These are phyloP conservation scores for Aspergillus spinulosporus DNA, from an alignment of 2,329 filamentous ascomycete species.

Conservation along the genomic window DNA sequence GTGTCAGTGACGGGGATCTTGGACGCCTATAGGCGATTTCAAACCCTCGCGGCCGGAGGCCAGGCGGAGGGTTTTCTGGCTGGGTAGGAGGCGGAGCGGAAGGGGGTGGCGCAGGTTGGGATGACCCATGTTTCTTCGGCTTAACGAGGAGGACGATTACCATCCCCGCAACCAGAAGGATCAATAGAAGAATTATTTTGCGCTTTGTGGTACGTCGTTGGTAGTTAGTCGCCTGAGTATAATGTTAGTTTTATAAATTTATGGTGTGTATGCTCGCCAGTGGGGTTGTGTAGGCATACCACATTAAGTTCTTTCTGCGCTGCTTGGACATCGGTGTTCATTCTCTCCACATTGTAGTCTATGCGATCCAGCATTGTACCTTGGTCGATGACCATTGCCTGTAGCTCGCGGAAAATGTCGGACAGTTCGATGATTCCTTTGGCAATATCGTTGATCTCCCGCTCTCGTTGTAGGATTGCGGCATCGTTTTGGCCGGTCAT, in stretches of 20 bases:
- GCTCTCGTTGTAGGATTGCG: slow-evolving; percentile 85
- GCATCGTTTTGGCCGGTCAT: slow-evolving; percentile 67
- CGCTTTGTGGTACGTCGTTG: slow-evolving; percentile 86
- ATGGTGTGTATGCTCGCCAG: not conserved
- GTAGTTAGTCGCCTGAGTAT: slow-evolving; percentile 70
- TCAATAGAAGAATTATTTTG: slow-evolving; percentile 85
- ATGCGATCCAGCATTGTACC: slow-evolving; percentile 90
- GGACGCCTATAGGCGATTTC: slow-evolving; percentile 26
- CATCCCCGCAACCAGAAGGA: slow-evolving; percentile 80
- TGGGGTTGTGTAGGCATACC: slow-evolving; percentile 42
- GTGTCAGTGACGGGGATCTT: slow-evolving; percentile 25
- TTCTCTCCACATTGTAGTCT: slow-evolving; percentile 96
- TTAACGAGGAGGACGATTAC: slow-evolving; percentile 83
- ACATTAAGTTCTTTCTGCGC: slow-evolving; percentile 90
- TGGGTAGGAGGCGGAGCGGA: slow-evolving; percentile 24
- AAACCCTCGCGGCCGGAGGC: slow-evolving; percentile 22
- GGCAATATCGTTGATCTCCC: slow-evolving; percentile 96
- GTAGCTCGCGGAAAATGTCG: slow-evolving; percentile 93
- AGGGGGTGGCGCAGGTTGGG: slow-evolving; percentile 18
- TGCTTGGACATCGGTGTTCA: slow-evolving; percentile 88
- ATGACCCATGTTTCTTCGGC: slow-evolving; percentile 55
- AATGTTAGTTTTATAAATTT: slow-evolving; percentile 1
- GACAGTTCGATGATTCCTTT: slow-evolving; percentile 97
- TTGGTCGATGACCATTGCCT: slow-evolving; percentile 92
- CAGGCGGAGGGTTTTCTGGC: slow-evolving; percentile 25